Evolutionary conservation across 495 filamentous ascomycete species (phyloP).

Genomic region (Aspergillus coremiiformis): DNA sequence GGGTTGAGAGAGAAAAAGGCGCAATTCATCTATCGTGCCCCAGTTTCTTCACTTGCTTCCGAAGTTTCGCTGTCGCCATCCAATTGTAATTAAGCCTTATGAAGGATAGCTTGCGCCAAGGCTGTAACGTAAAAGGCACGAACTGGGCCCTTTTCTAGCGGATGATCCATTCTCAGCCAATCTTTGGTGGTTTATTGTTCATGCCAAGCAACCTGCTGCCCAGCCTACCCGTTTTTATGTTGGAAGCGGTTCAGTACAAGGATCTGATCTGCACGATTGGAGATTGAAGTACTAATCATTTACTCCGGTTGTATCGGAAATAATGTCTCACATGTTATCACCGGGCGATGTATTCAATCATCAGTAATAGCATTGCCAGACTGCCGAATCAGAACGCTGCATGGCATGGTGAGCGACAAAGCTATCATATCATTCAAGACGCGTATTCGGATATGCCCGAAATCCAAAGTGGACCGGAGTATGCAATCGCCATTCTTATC

Average conservation of each 20-base stretch:
- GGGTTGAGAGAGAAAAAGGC: background rate
- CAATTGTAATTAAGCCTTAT: background rate
- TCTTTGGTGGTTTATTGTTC: background rate
- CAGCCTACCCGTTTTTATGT: background rate
- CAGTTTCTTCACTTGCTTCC: conserved; percentile 3
- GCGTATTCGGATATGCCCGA: background rate
- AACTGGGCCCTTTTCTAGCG: background rate
- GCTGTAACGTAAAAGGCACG: background rate
- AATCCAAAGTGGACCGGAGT: background rate
- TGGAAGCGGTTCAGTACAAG: conserved; percentile 1
- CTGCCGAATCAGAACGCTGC: background rate
- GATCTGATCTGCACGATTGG: background rate
- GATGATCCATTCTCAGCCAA: conserved; percentile 4
- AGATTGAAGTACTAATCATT: background rate
- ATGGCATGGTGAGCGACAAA: background rate
- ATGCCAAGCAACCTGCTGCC: background rate
- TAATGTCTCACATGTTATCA: conserved; percentile 13
- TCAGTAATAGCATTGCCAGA: background rate
- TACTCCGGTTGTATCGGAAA: conserved; percentile 11
- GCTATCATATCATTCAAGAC: background rate
- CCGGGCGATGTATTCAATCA: background rate
- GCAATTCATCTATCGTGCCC: conserved; percentile 1
- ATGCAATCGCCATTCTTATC: conserved; percentile 1
- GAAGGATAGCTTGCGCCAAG: background rate
- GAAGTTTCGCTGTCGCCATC: background rate